Evolutionary conservation across 345 rosid species (phyloP).

Genomic region (Rhizophora apiculata): DNA sequence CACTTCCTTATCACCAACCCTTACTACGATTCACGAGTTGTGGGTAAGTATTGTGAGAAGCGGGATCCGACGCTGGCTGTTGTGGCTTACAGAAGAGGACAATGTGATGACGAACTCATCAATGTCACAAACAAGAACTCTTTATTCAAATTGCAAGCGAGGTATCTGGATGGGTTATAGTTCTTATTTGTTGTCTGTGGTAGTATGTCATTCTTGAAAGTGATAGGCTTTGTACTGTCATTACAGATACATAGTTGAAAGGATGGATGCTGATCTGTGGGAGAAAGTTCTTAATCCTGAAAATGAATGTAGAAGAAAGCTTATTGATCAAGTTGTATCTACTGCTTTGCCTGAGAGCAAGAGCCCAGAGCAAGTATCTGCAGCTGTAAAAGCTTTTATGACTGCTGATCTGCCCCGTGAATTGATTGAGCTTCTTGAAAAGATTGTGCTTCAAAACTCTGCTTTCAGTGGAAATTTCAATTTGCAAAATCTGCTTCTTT

Average conservation of each 20-base stretch:
- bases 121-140: constrained; percentile 96
- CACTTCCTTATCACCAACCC: constrained; percentile 97
- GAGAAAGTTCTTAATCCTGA: constrained; percentile 87
- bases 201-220: constrained; percentile 17
- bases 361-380: constrained; percentile 3
- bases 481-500: constrained; percentile 91
- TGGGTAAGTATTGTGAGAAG: constrained; percentile 98
- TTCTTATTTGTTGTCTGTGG: too few relatives aligned
- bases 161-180: constrained; percentile 33
- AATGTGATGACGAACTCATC: constrained; percentile 95
- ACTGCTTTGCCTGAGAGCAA: constrained; percentile 1
- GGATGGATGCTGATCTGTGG: constrained; percentile 98
- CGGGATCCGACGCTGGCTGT: constrained; percentile 99
- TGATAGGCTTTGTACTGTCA: background rate
- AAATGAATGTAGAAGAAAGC: constrained; percentile 80
- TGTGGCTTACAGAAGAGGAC: constrained; percentile 95
- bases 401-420: constrained; percentile 78
- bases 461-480: constrained; percentile 97
- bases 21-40: constrained; percentile 92
- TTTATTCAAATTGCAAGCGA: constrained; percentile 92
- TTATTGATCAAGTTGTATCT: constrained; percentile 74
- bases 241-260: constrained; percentile 73
- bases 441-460: constrained; percentile 96
- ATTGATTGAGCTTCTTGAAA: constrained; percentile 84
- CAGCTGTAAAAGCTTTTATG: background rate